Evolutionary conservation across 768 basidiomycete genomes (phyloP).

Genomic region (Hygrophorus pudorinus): DNA sequence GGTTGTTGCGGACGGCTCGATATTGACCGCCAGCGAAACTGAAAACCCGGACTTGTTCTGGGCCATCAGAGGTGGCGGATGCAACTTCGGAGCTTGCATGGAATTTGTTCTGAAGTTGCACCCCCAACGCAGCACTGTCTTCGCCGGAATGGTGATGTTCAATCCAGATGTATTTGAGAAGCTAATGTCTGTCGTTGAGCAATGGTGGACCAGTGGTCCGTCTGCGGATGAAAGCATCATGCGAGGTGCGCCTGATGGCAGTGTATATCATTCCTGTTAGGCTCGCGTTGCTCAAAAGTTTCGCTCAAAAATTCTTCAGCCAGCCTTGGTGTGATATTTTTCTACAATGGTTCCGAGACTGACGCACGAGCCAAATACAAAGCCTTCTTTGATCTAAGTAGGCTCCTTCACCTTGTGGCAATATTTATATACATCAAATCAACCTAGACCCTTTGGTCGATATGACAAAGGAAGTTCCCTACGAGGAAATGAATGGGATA

Average conservation of each 20-base stretch:
- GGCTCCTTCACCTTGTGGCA: not conserved
- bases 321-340: constrained; percentile 24
- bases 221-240: constrained; percentile 31
- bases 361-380: constrained; percentile 38
- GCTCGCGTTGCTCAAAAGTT: not conserved
- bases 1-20: constrained; percentile 34
- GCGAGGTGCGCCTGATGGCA: constrained; percentile 23
- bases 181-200: constrained; percentile 20
- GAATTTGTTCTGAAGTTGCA: constrained; percentile 40
- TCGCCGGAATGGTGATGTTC: constrained; percentile 30
- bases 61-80: constrained; percentile 41
- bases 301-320: constrained; percentile 18
- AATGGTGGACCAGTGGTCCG: constrained; percentile 27
- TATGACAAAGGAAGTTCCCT: constrained; percentile 34
- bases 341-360: constrained; percentile 41
- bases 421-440: not conserved
- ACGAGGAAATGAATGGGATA: constrained; percentile 32
- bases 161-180: constrained; percentile 19
- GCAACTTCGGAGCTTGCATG: constrained; percentile 43
- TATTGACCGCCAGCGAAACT: constrained; percentile 24
- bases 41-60: constrained; percentile 43
- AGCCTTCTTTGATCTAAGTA: constrained; percentile 35
- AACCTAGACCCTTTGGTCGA: constrained; percentile 33
- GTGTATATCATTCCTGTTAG: constrained; percentile 17
- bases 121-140: constrained; percentile 40